phyloP scores from a whole-genome alignment of 768 basidiomycete species.

The Leccinum fibrillosum region DNA sequence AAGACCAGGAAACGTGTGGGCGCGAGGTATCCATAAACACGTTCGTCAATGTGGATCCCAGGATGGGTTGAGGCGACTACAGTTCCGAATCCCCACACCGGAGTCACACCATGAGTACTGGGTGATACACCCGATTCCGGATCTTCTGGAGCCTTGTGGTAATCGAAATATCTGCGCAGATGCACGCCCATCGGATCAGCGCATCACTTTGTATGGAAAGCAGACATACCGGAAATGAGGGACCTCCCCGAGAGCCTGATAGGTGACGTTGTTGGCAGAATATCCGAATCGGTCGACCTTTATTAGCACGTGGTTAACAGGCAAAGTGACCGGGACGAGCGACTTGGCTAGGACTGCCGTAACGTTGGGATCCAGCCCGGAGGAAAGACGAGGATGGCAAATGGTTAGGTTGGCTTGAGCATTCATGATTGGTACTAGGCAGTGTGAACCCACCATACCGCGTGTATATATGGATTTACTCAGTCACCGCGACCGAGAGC shows the following conservation, averaged over 20 bases:
- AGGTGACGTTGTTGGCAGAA: conserved; percentile 70
- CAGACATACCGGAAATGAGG: conserved; percentile 36
- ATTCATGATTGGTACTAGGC: conserved; percentile 5
- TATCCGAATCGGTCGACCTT: conserved; percentile 67
- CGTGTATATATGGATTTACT: not conserved
- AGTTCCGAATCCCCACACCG: conserved; percentile 73
- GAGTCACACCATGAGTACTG: conserved; percentile 58
- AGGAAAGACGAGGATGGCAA: conserved; percentile 39
- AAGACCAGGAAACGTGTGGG: conserved; percentile 56
- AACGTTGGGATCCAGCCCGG: conserved; percentile 25
- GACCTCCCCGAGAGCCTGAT: conserved; percentile 51
- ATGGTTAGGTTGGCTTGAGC: conserved; percentile 32
- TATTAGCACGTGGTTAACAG: conserved; percentile 49
- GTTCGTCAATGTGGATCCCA: conserved; percentile 50
- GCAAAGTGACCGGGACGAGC: conserved; percentile 19
- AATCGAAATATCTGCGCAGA: conserved; percentile 65
- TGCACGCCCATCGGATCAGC: not conserved
- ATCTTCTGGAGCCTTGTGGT: conserved; percentile 47
- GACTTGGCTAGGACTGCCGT: conserved; percentile 28
- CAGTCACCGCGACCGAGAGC: not conserved
- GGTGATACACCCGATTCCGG: conserved; percentile 34
- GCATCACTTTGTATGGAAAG: not conserved
- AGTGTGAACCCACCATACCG: not conserved
- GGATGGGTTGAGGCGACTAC: conserved; percentile 48
- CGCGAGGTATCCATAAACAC: conserved; percentile 61